These are phyloP conservation scores for Magnusiomyces sp. DNA, from an alignment of 1,139 yeast species.

Conservation along the genomic window DNA sequence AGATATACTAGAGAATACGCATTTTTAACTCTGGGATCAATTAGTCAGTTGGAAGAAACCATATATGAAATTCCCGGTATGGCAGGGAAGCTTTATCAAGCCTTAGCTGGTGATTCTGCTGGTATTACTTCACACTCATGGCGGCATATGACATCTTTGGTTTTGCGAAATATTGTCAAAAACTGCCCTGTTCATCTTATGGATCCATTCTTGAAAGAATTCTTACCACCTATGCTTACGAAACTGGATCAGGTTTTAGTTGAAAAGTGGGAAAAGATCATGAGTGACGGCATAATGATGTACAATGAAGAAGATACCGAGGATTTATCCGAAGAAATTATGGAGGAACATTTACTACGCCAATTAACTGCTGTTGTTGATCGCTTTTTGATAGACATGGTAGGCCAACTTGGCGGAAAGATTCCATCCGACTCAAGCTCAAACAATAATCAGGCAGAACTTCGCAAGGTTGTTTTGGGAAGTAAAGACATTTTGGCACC, in stretches of 20 bases:
- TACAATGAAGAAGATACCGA: constrained; percentile 60
- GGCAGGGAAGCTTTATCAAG: constrained; percentile 69
- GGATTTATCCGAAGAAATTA: constrained; percentile 91
- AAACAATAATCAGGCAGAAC: constrained; percentile 31
- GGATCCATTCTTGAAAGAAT: constrained; percentile 60
- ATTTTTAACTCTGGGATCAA: constrained; percentile 79
- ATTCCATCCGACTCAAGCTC: constrained; percentile 16
- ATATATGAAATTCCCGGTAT: constrained; percentile 79
- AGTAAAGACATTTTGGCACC: constrained; percentile 69
- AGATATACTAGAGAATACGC: constrained; percentile 96
- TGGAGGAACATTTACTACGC: constrained; percentile 90
- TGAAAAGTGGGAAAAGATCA: constrained; percentile 66
- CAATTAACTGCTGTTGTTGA: constrained; percentile 94
- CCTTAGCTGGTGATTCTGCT: constrained; percentile 73
- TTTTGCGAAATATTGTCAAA: constrained; percentile 75
- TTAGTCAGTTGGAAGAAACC: constrained; percentile 83
- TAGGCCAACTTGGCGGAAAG: constrained; percentile 48
- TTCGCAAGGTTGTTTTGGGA: constrained; percentile 56
- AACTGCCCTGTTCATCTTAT: constrained; percentile 75
- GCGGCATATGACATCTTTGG: constrained; percentile 91
- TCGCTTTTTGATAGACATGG: constrained; percentile 75
- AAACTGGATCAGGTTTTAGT: constrained; percentile 67
- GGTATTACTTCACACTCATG: constrained; percentile 94
- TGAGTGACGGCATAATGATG: constrained; percentile 59
- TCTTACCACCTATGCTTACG: constrained; percentile 65